Percentiles rank a stretch among this genome's conserved stretches.
Evolutionary conservation across 257 asterid species (phyloP).

Genomic region (Solanum lignicaule): DNA sequence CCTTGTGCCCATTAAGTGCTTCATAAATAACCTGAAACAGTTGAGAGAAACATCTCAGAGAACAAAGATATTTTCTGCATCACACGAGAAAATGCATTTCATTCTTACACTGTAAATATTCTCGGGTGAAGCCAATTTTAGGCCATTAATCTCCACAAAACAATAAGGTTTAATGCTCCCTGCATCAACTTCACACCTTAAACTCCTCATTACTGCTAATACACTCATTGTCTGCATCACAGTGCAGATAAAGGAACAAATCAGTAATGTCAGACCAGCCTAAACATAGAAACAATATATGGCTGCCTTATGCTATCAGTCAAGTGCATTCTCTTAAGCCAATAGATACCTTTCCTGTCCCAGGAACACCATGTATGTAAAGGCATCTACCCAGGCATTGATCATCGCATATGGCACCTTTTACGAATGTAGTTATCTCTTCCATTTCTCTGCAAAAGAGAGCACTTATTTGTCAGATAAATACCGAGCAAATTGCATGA

Average conservation of each 20-base stretch:
- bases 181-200: slow-evolving; percentile 79
- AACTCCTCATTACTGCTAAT: slow-evolving; percentile 67
- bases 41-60: neutral
- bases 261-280: neutral
- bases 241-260: slow-evolving; percentile 11
- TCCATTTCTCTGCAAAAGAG: slow-evolving; percentile 65
- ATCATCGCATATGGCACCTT: slow-evolving; percentile 84
- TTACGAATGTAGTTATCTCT: slow-evolving; percentile 71
- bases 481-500: neutral
- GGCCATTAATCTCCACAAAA: slow-evolving; percentile 92
- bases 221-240: slow-evolving; percentile 90
- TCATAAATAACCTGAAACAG: slow-evolving; percentile 81
- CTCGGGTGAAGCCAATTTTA: slow-evolving; percentile 93
- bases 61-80: neutral
- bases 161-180: slow-evolving; percentile 71
- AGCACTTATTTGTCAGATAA: neutral
- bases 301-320: neutral
- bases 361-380: slow-evolving; percentile 97
- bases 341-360: slow-evolving; percentile 83
- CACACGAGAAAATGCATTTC: neutral
- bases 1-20: slow-evolving; percentile 79
- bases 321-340: neutral
- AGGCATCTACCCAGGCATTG: slow-evolving; percentile 94
- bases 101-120: slow-evolving; percentile 67
- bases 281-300: neutral